Conservation (phyloP, 2,329 filamentous ascomycete genomes). For the Colletotrichum sp. region DNA sequence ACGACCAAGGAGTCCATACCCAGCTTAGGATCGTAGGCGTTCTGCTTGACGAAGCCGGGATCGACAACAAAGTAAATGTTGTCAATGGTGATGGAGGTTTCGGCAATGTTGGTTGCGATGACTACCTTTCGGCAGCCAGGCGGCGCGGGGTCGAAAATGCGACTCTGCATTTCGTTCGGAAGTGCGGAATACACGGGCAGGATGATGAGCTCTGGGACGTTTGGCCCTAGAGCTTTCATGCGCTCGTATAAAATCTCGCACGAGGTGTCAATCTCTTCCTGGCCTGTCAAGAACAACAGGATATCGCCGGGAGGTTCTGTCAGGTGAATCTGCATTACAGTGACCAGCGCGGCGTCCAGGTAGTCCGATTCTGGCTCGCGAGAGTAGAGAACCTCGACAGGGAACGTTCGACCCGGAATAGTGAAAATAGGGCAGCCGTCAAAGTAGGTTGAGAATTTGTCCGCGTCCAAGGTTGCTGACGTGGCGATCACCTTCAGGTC, state of each 20-base stretch:
- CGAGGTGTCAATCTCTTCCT: slow-evolving; percentile 96
- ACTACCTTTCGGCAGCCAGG: slow-evolving; percentile 89
- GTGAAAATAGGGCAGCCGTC: slow-evolving; percentile 96
- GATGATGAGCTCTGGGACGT: slow-evolving; percentile 89
- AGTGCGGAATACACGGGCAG: slow-evolving; percentile 95
- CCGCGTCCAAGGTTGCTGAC: slow-evolving; percentile 92
- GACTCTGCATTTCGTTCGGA: slow-evolving; percentile 90
- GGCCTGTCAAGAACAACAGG: slow-evolving; percentile 93
- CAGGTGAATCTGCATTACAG: slow-evolving; percentile 97
- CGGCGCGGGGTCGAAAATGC: slow-evolving; percentile 93
- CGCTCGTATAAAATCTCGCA: slow-evolving; percentile 93
- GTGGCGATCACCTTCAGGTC: slow-evolving; percentile 97
- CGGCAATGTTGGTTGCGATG: slow-evolving; percentile 97
- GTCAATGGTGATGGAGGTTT: slow-evolving; percentile 97
- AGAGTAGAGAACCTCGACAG: slow-evolving; percentile 95
- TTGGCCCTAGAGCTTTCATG: slow-evolving; percentile 93
- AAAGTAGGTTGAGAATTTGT: slow-evolving; percentile 97
- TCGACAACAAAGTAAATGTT: slow-evolving; percentile 98
- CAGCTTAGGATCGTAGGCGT: slow-evolving; percentile 93
- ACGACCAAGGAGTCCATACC: slow-evolving; percentile 98
- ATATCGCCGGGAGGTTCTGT: slow-evolving; percentile 94
- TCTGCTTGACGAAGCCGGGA: slow-evolving; percentile 97
- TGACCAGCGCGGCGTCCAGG: slow-evolving; percentile 89
- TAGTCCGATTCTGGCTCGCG: slow-evolving; percentile 96
- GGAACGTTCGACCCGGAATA: slow-evolving; percentile 92